phyloP scores from a whole-genome alignment of 1,284 basidiomycete genomes.

The Pyrrhoderma noxium region DNA sequence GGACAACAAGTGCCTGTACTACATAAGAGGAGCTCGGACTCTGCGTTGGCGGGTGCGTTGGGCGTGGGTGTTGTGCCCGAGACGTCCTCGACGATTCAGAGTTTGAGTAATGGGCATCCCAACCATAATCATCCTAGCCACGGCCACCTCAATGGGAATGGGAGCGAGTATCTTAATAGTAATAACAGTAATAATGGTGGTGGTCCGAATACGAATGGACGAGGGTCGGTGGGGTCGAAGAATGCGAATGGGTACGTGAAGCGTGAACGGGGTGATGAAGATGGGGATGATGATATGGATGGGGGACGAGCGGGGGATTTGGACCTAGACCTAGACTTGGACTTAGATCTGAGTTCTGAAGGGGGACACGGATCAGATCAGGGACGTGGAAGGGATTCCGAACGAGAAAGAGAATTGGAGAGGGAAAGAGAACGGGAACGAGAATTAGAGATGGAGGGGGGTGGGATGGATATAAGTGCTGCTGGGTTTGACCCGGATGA shows the following conservation, averaged over 20 bases:
- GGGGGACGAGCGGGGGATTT: background rate
- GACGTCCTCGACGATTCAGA: background rate
- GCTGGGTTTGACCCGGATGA: conserved; percentile 13
- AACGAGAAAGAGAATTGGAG: background rate
- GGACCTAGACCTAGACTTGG: background rate
- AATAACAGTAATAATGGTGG: too few relatives aligned
- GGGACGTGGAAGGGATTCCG: background rate
- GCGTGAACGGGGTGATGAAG: background rate
- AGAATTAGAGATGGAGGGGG: background rate
- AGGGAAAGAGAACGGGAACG: background rate
- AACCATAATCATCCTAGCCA: background rate
- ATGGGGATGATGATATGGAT: background rate
- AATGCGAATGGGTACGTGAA: too few relatives aligned
- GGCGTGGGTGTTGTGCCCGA: background rate
- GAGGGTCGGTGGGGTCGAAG: too few relatives aligned
- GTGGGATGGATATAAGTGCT: too few relatives aligned
- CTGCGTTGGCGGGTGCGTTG: conserved; percentile 12
- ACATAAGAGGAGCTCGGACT: conserved; percentile 5
- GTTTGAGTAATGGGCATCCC: too few relatives aligned
- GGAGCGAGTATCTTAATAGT: background rate
- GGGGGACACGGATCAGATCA: background rate
- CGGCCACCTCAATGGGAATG: background rate
- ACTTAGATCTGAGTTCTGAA: background rate
- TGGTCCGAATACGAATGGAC: too few relatives aligned
- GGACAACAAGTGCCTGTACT: background rate